Evolutionary conservation across 2,329 filamentous ascomycete species (phyloP), one percentile per base, ranked within the genome.

Genomic region (Fusarium brachygibbosum): DNA sequence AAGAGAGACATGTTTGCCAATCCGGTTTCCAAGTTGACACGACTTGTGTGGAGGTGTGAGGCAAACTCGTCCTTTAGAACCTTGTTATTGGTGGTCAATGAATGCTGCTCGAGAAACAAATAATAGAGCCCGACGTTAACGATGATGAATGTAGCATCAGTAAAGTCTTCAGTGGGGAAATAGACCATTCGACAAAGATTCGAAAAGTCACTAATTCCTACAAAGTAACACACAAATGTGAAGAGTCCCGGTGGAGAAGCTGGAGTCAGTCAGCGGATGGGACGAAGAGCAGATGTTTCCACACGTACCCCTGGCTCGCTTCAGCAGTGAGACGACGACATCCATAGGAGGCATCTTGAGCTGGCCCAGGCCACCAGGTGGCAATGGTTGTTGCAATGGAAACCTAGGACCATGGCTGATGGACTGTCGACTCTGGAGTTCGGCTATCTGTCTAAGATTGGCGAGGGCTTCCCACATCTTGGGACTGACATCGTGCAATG

Each of bases 321-420:
- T 84, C 46, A 88, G 75, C 37, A 85, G 74, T 11, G 77, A 76
- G 3, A 86, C 80, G 3, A 88, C 86, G 3, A 84, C 75, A 8
- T 82, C 78, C 76, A 85, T 82, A 1, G 86, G 85, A 10, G 86
- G 86, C 79, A 88, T 82, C 5, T 83, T 81, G n/a, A 88, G 76
- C 54, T 86, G 84, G n/a, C 79, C 77, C 23, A 87, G 74, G 2
- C 82, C 82, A 4, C 82, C 83, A 4, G 78, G 78, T 0, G 84
- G 83, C 8, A 86, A 66, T 1, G 81, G 77, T 54, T 82, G 82
- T 49, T 85, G 83, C 12, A 83, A 76, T 35, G 78, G 79, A 52
- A 86, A 85, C 12, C 82, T 79, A 25, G 82, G 79, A 10, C 84
- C 81, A 48, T 82, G 78, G 23, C 77, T 78, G 34, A 79, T 78